Conservation (phyloP, 2,329 filamentous ascomycete genomes). For the Cladosporium velox region DNA sequence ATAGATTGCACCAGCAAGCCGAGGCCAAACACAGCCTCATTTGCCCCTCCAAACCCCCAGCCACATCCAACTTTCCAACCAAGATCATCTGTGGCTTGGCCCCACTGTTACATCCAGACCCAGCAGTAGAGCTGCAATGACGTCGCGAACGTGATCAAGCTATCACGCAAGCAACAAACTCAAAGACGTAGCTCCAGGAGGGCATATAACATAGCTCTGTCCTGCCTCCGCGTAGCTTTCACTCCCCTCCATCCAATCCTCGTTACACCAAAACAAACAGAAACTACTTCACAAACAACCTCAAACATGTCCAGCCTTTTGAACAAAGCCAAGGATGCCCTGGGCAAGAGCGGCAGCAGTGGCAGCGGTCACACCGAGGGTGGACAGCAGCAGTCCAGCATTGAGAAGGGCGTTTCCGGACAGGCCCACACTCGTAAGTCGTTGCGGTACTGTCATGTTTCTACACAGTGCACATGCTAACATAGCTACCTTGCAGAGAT, state of each 20-base stretch:
- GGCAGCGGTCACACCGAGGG: background rate
- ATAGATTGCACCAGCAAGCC: background rate
- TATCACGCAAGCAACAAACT: conserved; percentile 11
- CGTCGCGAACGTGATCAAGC: conserved; percentile 8
- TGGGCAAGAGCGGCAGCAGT: conserved; percentile 24
- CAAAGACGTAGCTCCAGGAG: background rate
- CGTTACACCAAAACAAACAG: background rate
- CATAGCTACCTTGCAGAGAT: conserved; percentile 19
- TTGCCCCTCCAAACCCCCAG: conserved; percentile 1
- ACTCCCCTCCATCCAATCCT: background rate
- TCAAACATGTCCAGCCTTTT: conserved; percentile 28
- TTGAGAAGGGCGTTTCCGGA: conserved; percentile 25
- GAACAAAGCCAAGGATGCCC: conserved; percentile 29
- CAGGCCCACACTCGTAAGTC: conserved; percentile 24
- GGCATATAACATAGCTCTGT: background rate
- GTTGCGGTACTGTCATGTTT: too few species aligned
- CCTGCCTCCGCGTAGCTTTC: conserved; percentile 9
- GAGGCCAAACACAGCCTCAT: conserved; percentile 10
- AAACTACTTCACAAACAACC: background rate
- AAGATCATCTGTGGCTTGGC: background rate
- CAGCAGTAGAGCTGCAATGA: conserved; percentile 2
- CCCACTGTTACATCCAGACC: background rate
- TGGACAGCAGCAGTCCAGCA: conserved; percentile 14
- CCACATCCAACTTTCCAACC: background rate
- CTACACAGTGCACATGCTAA: background rate